phyloP scores from a whole-genome alignment of 805 yeast species.

The Clavispora santaluciae region DNA sequence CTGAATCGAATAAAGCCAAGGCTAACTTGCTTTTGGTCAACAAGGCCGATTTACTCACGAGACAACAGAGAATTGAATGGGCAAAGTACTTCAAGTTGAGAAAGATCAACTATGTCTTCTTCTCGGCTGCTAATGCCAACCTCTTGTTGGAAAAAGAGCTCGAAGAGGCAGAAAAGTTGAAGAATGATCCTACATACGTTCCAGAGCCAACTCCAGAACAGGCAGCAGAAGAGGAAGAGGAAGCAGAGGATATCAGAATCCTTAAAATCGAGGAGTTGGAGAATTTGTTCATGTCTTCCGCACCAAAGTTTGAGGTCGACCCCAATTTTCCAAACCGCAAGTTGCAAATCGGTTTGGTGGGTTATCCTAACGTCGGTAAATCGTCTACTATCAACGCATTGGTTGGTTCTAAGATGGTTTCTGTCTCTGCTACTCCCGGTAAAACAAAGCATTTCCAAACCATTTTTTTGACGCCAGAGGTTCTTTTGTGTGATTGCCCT shows the following conservation, averaged over 20 bases:
- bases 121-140: constrained; percentile 86
- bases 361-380: constrained; percentile 92
- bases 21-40: constrained; percentile 80
- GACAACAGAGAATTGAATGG: constrained; percentile 78
- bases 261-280: constrained; percentile 83
- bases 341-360: constrained; percentile 90
- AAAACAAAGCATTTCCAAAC: constrained; percentile 99
- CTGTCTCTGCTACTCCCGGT: constrained; percentile 98
- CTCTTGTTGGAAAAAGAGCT: constrained; percentile 63
- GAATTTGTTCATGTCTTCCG: constrained; percentile 64
- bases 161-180: constrained; percentile 33
- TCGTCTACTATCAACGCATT: constrained; percentile 97
- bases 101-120: constrained; percentile 80
- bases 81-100: constrained; percentile 70
- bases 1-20: constrained; percentile 47
- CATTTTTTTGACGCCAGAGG: constrained; percentile 74
- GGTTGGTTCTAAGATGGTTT: constrained; percentile 95
- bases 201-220: constrained; percentile 3
- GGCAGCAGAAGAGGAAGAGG: constrained; percentile 18
- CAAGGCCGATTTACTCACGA: constrained; percentile 84
- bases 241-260: constrained; percentile 47
- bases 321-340: constrained; percentile 56
- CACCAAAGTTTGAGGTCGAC: constrained; percentile 62
- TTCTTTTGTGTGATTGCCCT: constrained; percentile 95
- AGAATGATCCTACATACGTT: constrained; percentile 11